Conservation (phyloP, 2,329 filamentous ascomycete species). For the Thielaviopsis musarum region DNA sequence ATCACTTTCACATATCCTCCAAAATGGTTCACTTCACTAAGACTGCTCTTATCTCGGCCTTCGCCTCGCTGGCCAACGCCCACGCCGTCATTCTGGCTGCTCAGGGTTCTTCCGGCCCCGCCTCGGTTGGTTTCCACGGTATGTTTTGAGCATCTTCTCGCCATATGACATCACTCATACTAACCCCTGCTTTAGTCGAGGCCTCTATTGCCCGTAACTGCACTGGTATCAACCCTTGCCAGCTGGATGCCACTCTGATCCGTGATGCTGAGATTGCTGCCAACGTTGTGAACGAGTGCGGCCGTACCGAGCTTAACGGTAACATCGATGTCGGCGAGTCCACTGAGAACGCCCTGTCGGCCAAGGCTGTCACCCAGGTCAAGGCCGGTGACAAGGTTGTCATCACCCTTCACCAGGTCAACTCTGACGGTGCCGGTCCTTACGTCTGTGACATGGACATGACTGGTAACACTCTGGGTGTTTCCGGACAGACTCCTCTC, state of each 20-base stretch:
- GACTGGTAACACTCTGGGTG: slow-evolving; percentile 26
- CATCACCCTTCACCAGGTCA: slow-evolving; percentile 36
- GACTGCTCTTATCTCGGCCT: slow-evolving; percentile 18
- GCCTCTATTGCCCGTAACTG: slow-evolving; percentile 42
- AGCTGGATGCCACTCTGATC: slow-evolving; percentile 48
- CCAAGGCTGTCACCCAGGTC: slow-evolving; percentile 31
- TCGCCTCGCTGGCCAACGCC: slow-evolving; percentile 19
- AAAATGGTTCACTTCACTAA: slow-evolving; percentile 23
- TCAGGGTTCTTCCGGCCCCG: slow-evolving; percentile 27
- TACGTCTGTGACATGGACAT: slow-evolving; percentile 37
- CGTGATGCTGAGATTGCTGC: slow-evolving; percentile 34
- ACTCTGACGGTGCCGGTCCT: slow-evolving; percentile 36
- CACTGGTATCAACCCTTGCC: slow-evolving; percentile 46
- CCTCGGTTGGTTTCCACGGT: slow-evolving; percentile 34
- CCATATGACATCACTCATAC: not conserved
- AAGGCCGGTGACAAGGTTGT: slow-evolving; percentile 25
- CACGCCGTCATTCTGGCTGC: slow-evolving; percentile 32
- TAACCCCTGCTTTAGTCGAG: slow-evolving; percentile 24
- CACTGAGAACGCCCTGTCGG: slow-evolving; percentile 33
- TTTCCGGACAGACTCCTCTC: slow-evolving; percentile 20
- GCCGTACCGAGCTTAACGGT: slow-evolving; percentile 41
- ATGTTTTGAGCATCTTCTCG: not conserved
- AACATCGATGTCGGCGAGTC: slow-evolving; percentile 44
- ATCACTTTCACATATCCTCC: slow-evolving; percentile 15
- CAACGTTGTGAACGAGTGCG: slow-evolving; percentile 42